These are phyloP conservation scores for Mycena alexandri DNA, from an alignment of 768 basidiomycete species.

Conservation along the genomic window DNA sequence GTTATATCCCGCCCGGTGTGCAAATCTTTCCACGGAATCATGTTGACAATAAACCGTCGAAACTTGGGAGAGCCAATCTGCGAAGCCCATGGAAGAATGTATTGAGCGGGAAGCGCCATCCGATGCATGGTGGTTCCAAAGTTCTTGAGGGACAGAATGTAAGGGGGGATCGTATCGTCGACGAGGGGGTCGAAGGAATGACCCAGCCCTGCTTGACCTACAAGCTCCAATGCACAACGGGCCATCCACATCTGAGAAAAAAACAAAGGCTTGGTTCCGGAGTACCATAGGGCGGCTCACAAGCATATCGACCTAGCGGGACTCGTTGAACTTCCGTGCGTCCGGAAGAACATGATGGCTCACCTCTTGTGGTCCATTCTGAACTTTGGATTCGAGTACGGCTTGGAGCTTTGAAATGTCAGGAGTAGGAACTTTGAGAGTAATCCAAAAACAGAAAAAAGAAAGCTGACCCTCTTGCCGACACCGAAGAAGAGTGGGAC, in stretches of 20 bases:
- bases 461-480: constrained; percentile 10
- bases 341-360: neutral
- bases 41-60: constrained; percentile 48
- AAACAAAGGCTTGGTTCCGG: neutral
- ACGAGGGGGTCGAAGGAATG: constrained; percentile 57
- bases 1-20: constrained; percentile 47
- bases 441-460: no score
- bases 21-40: constrained; percentile 44
- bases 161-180: constrained; percentile 49
- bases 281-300: neutral
- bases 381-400: constrained; percentile 40
- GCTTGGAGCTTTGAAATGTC: constrained; percentile 43
- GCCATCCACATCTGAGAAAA: constrained; percentile 47
- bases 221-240: constrained; percentile 61
- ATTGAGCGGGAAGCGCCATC: constrained; percentile 35
- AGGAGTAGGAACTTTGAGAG: neutral
- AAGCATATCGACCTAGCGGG: constrained; percentile 47
- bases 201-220: constrained; percentile 63
- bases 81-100: constrained; percentile 44
- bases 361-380: constrained; percentile 50
- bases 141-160: constrained; percentile 47
- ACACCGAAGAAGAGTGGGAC: constrained; percentile 46
- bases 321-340: neutral
- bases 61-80: constrained; percentile 50
- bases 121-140: constrained; percentile 30